These are phyloP conservation scores for Rhizoclosmatium sp. DNA, from an alignment of 192 early-diverging fungal species.

Conservation along the genomic window DNA sequence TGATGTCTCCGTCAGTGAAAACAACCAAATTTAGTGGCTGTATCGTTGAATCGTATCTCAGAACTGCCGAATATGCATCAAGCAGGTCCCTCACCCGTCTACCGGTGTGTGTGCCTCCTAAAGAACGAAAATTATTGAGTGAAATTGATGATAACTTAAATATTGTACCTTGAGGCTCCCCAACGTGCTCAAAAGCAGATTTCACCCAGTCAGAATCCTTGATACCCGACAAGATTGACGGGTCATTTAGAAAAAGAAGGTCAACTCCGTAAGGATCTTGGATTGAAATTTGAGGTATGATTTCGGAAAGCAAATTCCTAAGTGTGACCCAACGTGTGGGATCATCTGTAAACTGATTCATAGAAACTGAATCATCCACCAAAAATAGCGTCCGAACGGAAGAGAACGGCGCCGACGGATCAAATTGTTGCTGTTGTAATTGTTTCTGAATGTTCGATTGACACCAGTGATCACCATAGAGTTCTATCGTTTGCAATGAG, in stretches of 20 bases:
- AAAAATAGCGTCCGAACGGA: slow-evolving; percentile 21
- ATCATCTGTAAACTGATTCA: background rate
- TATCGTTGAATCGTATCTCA: slow-evolving; percentile 15
- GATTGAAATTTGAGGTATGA: background rate
- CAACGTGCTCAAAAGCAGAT: slow-evolving; percentile 10
- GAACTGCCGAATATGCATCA: slow-evolving; percentile 12
- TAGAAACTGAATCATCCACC: slow-evolving; percentile 12
- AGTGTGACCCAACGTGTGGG: slow-evolving; percentile 15
- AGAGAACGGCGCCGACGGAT: background rate
- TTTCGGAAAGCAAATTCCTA: background rate
- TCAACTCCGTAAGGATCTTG: slow-evolving; percentile 11
- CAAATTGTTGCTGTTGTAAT: background rate
- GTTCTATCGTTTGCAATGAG: background rate
- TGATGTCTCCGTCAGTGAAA: slow-evolving; percentile 20
- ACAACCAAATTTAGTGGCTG: slow-evolving; percentile 19
- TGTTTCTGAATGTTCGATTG: background rate
- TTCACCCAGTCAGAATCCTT: background rate
- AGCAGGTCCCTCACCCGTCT: slow-evolving; percentile 7
- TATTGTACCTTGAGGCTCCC: background rate
- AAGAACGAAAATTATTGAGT: too few relatives aligned
- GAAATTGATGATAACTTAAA: too few relatives aligned
- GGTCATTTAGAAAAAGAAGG: slow-evolving; percentile 17
- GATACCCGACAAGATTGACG: background rate
- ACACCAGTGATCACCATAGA: background rate
- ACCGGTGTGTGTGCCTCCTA: slow-evolving; percentile 14